Conservation (phyloP, 495 filamentous ascomycete genomes). For the Pseudomonodictys pantanalensis region DNA sequence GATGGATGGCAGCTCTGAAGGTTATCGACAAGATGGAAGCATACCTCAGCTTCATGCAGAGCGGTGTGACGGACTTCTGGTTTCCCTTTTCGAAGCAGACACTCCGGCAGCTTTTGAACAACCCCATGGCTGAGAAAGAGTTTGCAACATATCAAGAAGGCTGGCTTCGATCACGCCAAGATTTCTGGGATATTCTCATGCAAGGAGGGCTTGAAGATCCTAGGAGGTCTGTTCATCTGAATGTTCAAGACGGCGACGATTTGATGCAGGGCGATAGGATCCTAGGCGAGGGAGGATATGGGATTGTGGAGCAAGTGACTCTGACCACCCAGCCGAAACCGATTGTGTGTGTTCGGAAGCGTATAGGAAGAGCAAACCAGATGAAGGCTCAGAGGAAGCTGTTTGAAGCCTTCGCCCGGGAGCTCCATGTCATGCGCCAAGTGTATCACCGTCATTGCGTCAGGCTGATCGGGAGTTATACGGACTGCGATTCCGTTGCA, state of each 20-base stretch:
- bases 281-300: slow-evolving; percentile 7
- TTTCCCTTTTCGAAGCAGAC: neutral
- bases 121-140: neutral
- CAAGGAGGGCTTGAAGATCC: no score
- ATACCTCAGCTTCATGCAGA: neutral
- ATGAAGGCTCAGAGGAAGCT: slow-evolving; percentile 8
- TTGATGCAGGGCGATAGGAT: neutral
- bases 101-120: neutral
- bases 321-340: neutral
- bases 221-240: no score
- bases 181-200: no score
- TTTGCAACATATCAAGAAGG: neutral
- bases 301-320: slow-evolving; percentile 1
- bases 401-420: neutral
- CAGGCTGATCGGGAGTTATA: neutral
- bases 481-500: neutral
- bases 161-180: neutral
- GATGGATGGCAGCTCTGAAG: no score
- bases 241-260: slow-evolving; percentile 1
- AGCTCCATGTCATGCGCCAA: neutral
- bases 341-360: slow-evolving; percentile 7
- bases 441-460: neutral
- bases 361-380: neutral
- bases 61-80: neutral
- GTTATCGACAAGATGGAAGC: neutral